Conservation (phyloP, 306 rosid genomes). For the Cajanus cajan region DNA sequence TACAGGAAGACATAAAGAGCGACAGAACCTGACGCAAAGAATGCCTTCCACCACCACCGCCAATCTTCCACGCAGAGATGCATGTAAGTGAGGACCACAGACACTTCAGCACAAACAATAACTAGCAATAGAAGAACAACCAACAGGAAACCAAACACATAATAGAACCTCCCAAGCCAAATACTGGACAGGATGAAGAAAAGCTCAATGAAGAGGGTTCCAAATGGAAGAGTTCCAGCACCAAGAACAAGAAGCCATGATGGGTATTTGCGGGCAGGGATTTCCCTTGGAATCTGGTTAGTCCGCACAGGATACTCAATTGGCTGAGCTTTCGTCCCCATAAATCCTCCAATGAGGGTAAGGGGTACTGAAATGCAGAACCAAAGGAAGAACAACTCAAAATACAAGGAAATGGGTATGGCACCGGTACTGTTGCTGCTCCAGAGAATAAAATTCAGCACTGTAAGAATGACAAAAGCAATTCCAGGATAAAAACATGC, state of each 20-base stretch:
- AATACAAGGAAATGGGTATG: conserved; percentile 3
- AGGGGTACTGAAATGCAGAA: conserved; percentile 78
- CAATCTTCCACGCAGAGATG: conserved; percentile 91
- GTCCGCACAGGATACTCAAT: conserved; percentile 75
- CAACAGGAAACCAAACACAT: conserved; percentile 52
- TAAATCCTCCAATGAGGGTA: conserved; percentile 73
- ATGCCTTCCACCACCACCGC: conserved; percentile 96
- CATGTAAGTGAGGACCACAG: conserved; percentile 86
- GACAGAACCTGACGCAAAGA: conserved; percentile 83
- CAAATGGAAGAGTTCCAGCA: conserved; percentile 1
- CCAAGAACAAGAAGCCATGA: conserved; percentile 79
- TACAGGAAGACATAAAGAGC: conserved; percentile 67
- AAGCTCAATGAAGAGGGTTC: conserved; percentile 11
- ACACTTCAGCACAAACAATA: conserved; percentile 77
- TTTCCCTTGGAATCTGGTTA: conserved; percentile 33
- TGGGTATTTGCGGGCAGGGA: conserved; percentile 74
- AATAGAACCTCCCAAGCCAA: conserved; percentile 16
- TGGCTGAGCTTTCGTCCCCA: conserved; percentile 68
- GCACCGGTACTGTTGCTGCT: conserved; percentile 65
- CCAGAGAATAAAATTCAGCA: conserved; percentile 76
- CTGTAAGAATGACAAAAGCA: conserved; percentile 65
- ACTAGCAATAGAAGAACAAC: conserved; percentile 66
- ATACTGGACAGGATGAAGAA: conserved; percentile 1
- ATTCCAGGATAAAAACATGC: conserved; percentile 84
- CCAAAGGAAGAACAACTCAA: conserved; percentile 7